Conservation (phyloP, 257 asterid genomes). For the Gynochthodes officinalis region DNA sequence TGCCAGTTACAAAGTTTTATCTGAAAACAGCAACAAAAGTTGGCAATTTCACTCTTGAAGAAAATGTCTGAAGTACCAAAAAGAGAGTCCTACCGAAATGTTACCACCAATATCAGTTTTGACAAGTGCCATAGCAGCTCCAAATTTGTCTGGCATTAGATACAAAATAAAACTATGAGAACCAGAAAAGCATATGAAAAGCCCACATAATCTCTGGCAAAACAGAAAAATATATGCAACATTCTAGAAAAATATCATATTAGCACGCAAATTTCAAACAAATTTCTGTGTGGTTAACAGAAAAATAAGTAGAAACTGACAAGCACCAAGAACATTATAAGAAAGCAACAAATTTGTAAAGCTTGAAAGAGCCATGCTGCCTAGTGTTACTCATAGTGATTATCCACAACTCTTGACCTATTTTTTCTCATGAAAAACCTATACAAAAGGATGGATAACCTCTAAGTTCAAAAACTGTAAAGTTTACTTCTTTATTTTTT, state of each 20-base stretch:
- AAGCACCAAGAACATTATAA: not conserved
- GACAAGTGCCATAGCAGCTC: constrained; percentile 90
- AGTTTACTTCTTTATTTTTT: no score
- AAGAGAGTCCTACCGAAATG: constrained; percentile 53
- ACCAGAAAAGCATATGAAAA: not conserved
- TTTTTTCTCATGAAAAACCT: no score
- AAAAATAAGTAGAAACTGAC: not conserved
- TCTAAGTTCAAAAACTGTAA: not conserved
- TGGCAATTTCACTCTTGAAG: not conserved
- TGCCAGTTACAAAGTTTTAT: not conserved
- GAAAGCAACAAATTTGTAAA: not conserved
- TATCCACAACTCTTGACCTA: not conserved
- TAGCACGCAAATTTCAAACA: not conserved
- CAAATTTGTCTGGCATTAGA: constrained; percentile 74
- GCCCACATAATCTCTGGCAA: not conserved
- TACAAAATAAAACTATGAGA: constrained; percentile 8
- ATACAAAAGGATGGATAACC: not conserved
- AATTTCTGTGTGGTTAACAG: no score
- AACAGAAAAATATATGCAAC: not conserved
- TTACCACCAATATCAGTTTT: constrained; percentile 95
- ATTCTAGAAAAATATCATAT: not conserved
- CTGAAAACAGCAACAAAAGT: not conserved
- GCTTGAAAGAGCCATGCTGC: not conserved
- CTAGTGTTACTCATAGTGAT: not conserved
- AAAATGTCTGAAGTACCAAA: not conserved